phyloP scores from a whole-genome alignment of 805 yeast species.

The Yarrowia alimentaria region DNA sequence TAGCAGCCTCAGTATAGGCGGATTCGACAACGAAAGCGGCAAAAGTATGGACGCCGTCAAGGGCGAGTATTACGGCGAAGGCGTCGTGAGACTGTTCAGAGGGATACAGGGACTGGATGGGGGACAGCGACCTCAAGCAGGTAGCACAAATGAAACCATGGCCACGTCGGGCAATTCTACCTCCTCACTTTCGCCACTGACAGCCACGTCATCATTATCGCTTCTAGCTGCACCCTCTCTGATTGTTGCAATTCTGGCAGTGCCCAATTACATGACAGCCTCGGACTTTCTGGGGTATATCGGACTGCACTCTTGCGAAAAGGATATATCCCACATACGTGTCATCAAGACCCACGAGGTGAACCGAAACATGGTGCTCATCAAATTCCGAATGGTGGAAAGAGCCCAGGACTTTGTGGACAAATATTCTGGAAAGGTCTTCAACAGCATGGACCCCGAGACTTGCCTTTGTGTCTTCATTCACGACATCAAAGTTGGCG shows the following conservation, averaged over 20 bases:
- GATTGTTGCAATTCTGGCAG: conserved; percentile 75
- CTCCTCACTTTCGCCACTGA: too few species aligned
- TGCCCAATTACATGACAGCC: conserved; percentile 83
- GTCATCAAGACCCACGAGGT: conserved; percentile 57
- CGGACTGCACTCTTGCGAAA: conserved; percentile 56
- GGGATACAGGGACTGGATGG: too few species aligned
- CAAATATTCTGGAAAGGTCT: conserved; percentile 65
- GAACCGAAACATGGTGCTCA: conserved; percentile 69
- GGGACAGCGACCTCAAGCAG: too few species aligned
- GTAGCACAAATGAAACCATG: too few species aligned
- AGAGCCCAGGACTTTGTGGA: conserved; percentile 64
- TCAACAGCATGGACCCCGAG: conserved; percentile 88
- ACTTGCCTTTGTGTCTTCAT: conserved; percentile 73
- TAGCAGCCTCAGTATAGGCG: background rate
- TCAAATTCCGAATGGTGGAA: conserved; percentile 62
- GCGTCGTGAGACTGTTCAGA: conserved; percentile 61
- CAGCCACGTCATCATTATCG: too few species aligned
- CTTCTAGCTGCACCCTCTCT: conserved; percentile 48
- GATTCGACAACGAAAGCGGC: conserved; percentile 19
- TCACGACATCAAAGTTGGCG: conserved; percentile 12
- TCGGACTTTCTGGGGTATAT: conserved; percentile 80
- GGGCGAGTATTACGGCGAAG: conserved; percentile 69
- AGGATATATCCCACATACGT: conserved; percentile 64
- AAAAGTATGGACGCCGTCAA: conserved; percentile 44
- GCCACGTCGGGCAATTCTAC: too few species aligned